Base-by-base conservation (phyloP, 2,329 filamentous ascomycete species). In the Pseudogymnoascus sp. region DNA sequence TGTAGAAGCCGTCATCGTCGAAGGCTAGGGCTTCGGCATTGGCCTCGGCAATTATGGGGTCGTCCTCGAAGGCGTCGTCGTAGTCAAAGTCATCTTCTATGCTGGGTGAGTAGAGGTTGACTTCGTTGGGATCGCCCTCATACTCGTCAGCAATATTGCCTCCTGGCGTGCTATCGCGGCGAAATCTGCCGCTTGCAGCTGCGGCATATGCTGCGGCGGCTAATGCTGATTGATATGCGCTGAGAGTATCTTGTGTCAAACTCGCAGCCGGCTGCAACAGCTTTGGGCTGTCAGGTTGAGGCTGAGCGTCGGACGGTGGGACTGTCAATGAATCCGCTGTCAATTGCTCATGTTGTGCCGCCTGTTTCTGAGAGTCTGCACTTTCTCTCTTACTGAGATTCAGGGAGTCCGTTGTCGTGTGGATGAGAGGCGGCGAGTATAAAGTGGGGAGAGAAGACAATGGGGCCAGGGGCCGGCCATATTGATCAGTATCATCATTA, bases 11-110 rank as follows among this genome's bases (percentile, higher is more conserved):
- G 66, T 97, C 93, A 5, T 88, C 88, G 71, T 99, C 95, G 68
- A 91, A 93, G 52, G 95, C 93, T 6, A 99, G 80, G 1, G 90
- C 95, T 72, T 95, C 93, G 0, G 93, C 93, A 69, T 99, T 99
- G 4, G 95, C 95, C 63, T 92, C 95, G 0, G 93, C 93, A 64
- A 99, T 96, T 69, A 97, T 95, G 33, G 87, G 86, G 69, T 97
- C 93, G 67, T 97, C 92, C 64, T 91, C 90, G 60, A 90, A 81
- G 49, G 88, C 85, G 64, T 87, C 84, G 67, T 83, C 81, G 62
- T 83, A 84, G 55, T 79, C 78, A 45, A 72, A 70, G 1, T 71
- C 67, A 14, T 72, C 73, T 60, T 73, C 70, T 33, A 55, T 11
- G 16, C 49, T 55, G 5, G 49, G 49, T 33, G 49, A 55, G 49